Evolutionary conservation across 2,329 filamentous ascomycete species (phyloP).

Genomic region (Malbranchea cinnamomea): DNA sequence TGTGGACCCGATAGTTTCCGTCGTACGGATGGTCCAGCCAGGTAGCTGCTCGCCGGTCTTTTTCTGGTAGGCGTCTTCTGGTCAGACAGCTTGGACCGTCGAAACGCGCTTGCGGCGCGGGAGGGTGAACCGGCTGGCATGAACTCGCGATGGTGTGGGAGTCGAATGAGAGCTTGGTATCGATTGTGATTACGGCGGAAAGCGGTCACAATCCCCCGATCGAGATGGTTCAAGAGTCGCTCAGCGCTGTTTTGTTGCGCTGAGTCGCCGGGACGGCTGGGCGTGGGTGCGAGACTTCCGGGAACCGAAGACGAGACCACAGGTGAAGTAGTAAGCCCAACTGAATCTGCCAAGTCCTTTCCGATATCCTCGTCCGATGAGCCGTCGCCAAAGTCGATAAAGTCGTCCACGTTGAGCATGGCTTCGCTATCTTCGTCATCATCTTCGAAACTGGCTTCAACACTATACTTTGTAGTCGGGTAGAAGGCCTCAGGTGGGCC

Average conservation of each 20-base stretch:
- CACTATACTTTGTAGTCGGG: conserved; percentile 41
- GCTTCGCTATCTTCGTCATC: conserved; percentile 51
- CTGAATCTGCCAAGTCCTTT: conserved; percentile 30
- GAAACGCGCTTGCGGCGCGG: conserved; percentile 28
- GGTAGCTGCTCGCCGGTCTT: conserved; percentile 23
- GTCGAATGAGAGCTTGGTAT: conserved; percentile 34
- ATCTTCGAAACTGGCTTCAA: conserved; percentile 44
- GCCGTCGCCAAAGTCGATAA: conserved; percentile 51
- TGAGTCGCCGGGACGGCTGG: conserved; percentile 18
- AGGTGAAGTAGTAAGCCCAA: conserved; percentile 27
- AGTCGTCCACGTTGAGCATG: conserved; percentile 52
- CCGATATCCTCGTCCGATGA: conserved; percentile 42
- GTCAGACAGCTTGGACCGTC: conserved; percentile 25
- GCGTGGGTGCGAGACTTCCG: conserved; percentile 20
- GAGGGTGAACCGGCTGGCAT: conserved; percentile 30
- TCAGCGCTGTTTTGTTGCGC: conserved; percentile 21
- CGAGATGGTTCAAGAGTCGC: conserved; percentile 50
- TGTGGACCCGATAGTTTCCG: conserved; percentile 31
- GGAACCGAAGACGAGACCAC: conserved; percentile 33
- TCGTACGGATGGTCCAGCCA: conserved; percentile 27
- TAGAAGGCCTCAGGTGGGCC: conserved; percentile 66
- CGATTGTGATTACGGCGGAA: conserved; percentile 50
- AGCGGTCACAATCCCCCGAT: conserved; percentile 57
- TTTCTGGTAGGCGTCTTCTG: conserved; percentile 27
- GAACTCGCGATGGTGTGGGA: conserved; percentile 31